Evolutionary conservation across 768 basidiomycete species (phyloP).

Genomic region (Hypholoma sublateritium): DNA sequence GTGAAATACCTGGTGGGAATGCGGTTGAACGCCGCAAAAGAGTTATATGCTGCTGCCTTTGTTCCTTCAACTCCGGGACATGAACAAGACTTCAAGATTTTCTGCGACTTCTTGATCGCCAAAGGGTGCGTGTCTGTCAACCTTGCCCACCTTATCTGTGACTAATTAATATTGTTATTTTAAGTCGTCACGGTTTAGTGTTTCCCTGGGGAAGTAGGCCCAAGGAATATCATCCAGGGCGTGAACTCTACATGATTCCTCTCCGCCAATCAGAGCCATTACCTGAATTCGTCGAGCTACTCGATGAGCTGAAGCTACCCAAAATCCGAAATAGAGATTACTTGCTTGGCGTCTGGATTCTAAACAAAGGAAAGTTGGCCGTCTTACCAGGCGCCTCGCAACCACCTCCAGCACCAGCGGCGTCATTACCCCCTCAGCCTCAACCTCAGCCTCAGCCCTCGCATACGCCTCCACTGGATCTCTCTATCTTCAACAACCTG

Average conservation of each 20-base stretch:
- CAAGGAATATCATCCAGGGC: constrained; percentile 73
- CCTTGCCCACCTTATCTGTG: background rate
- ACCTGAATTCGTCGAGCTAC: constrained; percentile 83
- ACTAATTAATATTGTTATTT: constrained; percentile 13
- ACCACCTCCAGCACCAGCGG: constrained; percentile 18
- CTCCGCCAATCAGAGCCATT: constrained; percentile 62
- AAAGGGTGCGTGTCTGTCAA: constrained; percentile 54
- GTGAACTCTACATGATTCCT: constrained; percentile 86
- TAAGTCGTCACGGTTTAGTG: constrained; percentile 80
- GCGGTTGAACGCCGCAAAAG: constrained; percentile 73
- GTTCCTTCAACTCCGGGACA: constrained; percentile 46
- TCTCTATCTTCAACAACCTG: constrained; percentile 12
- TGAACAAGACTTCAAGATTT: constrained; percentile 54
- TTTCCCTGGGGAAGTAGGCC: constrained; percentile 84
- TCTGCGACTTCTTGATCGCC: constrained; percentile 65
- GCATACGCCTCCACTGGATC: constrained; percentile 7
- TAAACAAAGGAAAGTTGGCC: constrained; percentile 77
- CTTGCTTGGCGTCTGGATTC: constrained; percentile 83
- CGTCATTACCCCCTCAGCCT: constrained; percentile 18
- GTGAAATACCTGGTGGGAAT: constrained; percentile 77
- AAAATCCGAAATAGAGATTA: constrained; percentile 61
- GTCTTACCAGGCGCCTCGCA: constrained; percentile 34
- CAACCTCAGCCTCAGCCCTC: constrained; percentile 4
- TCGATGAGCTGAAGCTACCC: constrained; percentile 75
- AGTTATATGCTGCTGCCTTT: constrained; percentile 78